Base-by-base conservation (phyloP, 2,329 filamentous ascomycete species). In the Cladosporium oxysporum region DNA sequence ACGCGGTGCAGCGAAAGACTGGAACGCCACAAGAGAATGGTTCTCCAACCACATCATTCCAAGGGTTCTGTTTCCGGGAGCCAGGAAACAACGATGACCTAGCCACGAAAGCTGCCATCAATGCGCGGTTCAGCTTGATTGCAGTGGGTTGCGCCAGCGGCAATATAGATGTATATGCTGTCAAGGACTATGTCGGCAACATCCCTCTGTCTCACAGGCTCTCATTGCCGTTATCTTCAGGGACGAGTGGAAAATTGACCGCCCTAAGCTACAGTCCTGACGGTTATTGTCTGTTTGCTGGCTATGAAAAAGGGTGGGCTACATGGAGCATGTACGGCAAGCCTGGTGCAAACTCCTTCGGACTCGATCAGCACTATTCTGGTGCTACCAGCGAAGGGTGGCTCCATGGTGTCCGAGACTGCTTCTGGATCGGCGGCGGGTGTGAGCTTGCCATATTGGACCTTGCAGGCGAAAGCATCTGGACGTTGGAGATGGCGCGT, bases 241-340 rank as follows among this genome's bases (percentile, higher is more conserved):
- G 84, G 21, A 85, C 87, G 18, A 89, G 92, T 1, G 95, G 95
- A 0, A 78, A 80, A 14, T 80, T 97, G 61, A 92, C 87, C 2
- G 90, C 88, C 33, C 79, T 99, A 70, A 88, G 81, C 67, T 99
- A 97, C 80, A 97, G 95, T 1, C 93, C 94, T 0, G 95, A 99
- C 77, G 95, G 95, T 21, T 97, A 98, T 77, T 97, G 93, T 76
- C 84, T 99, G 10, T 97, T 99, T 78, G 93, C 91, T 52, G 95
- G 94, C 1, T 98, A 94, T 74, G 90, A 95, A 73, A 88, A 90
- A 66, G 96, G 95, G 0, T 99, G 95, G 95, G 90, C 91, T 5
- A 94, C 89, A 57, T 99, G 94, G 94, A 98, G 94, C 76, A 95
- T 98, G 44, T 99, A 96, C 78, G 95, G 95, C 37, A 97, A 97